Base-by-base conservation (phyloP, 441 rosid species). In the Dalechampia spathulata region DNA sequence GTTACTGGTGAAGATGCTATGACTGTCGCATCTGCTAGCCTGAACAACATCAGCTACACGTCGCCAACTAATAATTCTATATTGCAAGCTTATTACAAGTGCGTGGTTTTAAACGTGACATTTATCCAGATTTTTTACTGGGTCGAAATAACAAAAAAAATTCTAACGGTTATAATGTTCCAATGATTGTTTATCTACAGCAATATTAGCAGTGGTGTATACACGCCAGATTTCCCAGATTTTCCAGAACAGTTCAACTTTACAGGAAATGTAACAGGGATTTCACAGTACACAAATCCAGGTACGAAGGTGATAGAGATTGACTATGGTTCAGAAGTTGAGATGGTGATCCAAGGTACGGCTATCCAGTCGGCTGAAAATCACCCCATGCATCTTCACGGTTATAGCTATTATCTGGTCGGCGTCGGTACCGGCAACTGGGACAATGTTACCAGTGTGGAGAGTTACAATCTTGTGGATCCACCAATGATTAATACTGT, bases 381-480 rank as follows among this genome's bases (percentile, higher is more conserved):
- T 40, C 80, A 75, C 61, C 77, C 80, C 0, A 63, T 75, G 49
- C 80, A 75, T 66, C 17, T 72, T 0, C 80, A 72, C 30, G 86
- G 86, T 1, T 63, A 23, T 15, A 75, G 75, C 43, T 78, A 73
- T 62, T 81, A 55, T 21, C 53, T 70, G 47, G 75, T 81, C 0
- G 87, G 87, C 0, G 42, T 8, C 1, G 74, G 71, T 0, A 7
- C 1, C 0, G 80, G 82, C 27, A 76, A 79, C 47, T 82, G 72
- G 43, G 53, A 82, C 63, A 74, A 75, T 11, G 65, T 6, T 1
- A 78, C 68, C 1, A 68, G 72, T 58, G 75, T 76, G 2, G 1
- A 2, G 4, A 20, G 42, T 5, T 79, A 61, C 34, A 79, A 79
- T 37, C 56, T 79, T 45, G 51, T 67, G 1, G 78, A 77, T 44